Evolutionary conservation across 768 basidiomycete genomes (phyloP), one percentile per base, ranked within the genome.

Genomic region (Podaxis mareebaensis): DNA sequence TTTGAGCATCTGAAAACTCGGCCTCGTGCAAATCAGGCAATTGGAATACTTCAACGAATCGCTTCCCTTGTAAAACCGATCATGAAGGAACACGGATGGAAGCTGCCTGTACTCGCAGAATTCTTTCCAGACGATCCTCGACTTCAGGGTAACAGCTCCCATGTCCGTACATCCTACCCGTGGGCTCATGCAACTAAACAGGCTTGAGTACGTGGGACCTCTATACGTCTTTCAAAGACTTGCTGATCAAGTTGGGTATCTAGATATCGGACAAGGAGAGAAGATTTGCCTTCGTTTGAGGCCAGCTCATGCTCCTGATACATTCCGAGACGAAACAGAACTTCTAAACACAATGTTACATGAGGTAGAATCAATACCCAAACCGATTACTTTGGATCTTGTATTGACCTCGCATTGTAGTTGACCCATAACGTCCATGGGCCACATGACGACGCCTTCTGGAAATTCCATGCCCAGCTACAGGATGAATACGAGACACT

Each of bases 21-120:
- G 69, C 88, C 88, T 42, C 83, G 85, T 67, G 83, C 86, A 49
- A 84, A 90, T 65, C 81, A 84, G 42, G 92, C 93, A 17, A 79
- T 93, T 48, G 65, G 40, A 13, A 42, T 42, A 42, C 40, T 42
- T 42, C 15, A 42, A 17, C 12, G 40, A n/a, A 80, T 92, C 33
- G 88, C 90, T 0, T 87, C 88, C 1, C 81, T 93, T 54, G 93
- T 96, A 55, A 96, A 95, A 73, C 96, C 96, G 6, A 94, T 98
- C 67, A 97, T 97, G 95, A 80, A 88, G 62, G 92, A 89, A 67
- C 89, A 89, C 67, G 76, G 76, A 4, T 98, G 95, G 95, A 80
- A 83, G 28, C 78, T 94, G 28, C 90, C 91, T 28, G 81, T 86
- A 0, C 84, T 93, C n/a, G 78, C 87, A n/a, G 92, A 96, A 74